A percentile compares a stretch with the other conserved stretches of the same genome.
Conservation (phyloP, 495 filamentous ascomycete species). For the Xylaria scruposa region DNA sequence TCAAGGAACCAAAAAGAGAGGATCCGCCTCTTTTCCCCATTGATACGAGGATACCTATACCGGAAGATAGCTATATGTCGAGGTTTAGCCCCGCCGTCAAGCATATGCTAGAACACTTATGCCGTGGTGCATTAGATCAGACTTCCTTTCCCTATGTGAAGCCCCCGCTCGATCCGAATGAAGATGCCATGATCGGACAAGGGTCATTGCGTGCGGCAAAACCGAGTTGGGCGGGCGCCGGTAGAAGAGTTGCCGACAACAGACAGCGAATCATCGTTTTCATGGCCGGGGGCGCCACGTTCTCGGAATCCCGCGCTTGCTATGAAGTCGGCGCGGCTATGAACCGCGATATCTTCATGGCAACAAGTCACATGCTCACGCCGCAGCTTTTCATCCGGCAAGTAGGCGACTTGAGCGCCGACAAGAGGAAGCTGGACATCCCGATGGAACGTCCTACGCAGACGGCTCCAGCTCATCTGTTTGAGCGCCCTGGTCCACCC, state of each 20-base stretch:
- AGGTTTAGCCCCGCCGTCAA: conserved; percentile 77
- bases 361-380: conserved; percentile 89
- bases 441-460: conserved; percentile 82
- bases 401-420: conserved; percentile 75
- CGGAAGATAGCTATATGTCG: conserved; percentile 69
- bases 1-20: conserved; percentile 77
- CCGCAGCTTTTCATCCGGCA: conserved; percentile 82
- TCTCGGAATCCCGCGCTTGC: conserved; percentile 84
- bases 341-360: conserved; percentile 84
- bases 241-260: conserved; percentile 76
- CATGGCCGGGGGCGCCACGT: conserved; percentile 95
- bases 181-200: conserved; percentile 60
- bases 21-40: conserved; percentile 70
- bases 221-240: conserved; percentile 90
- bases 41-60: conserved; percentile 59
- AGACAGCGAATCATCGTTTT: conserved; percentile 93
- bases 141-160: conserved; percentile 80
- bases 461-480: conserved; percentile 83
- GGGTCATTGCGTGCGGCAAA: conserved; percentile 85
- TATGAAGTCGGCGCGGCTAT: conserved; percentile 80
- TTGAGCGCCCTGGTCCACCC: conserved; percentile 73
- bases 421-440: conserved; percentile 76
- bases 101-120: conserved; percentile 78
- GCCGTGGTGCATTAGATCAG: conserved; percentile 70
- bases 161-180: conserved; percentile 67